These are phyloP conservation scores for Poa annua DNA, from an alignment of 176 grass and related monocot genomes.

Conservation along the genomic window DNA sequence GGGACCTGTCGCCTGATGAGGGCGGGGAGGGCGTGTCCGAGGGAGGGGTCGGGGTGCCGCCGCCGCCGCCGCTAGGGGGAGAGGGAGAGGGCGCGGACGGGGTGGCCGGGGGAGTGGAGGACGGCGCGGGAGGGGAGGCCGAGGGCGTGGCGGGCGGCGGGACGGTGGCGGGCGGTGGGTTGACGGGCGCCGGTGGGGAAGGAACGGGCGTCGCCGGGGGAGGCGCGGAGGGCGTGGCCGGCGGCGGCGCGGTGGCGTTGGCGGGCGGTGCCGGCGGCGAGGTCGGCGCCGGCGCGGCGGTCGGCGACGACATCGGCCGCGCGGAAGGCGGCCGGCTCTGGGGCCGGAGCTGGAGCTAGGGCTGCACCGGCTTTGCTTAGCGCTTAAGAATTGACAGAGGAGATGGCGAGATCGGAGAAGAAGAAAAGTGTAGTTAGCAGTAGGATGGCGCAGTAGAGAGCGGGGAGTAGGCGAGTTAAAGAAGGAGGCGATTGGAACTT, in stretches of 20 bases:
- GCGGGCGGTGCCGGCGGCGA: conserved; percentile 22
- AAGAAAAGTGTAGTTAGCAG: neutral
- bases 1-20: conserved; percentile 18
- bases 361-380: conserved; percentile 24
- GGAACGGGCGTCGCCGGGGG: neutral
- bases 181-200: conserved; percentile 12
- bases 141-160: conserved; percentile 22
- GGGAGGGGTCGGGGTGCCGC: conserved; percentile 34
- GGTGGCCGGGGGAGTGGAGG: neutral
- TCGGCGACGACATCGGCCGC: conserved; percentile 54
- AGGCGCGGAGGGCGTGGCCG: neutral
- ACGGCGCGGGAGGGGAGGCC: conserved; percentile 36
- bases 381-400: conserved; percentile 30
- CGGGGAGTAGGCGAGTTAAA: neutral
- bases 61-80: neutral
- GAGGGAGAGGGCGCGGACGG: conserved; percentile 28
- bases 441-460: neutral
- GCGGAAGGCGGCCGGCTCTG: neutral
- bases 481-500: conserved; percentile 20
- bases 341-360: neutral
- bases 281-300: conserved; percentile 52
- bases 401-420: conserved; percentile 9
- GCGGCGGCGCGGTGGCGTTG: conserved; percentile 17
- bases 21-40: conserved; percentile 36
- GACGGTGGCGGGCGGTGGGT: neutral